Base-by-base conservation (phyloP, 805 yeast species). In the Komagataella populi region DNA sequence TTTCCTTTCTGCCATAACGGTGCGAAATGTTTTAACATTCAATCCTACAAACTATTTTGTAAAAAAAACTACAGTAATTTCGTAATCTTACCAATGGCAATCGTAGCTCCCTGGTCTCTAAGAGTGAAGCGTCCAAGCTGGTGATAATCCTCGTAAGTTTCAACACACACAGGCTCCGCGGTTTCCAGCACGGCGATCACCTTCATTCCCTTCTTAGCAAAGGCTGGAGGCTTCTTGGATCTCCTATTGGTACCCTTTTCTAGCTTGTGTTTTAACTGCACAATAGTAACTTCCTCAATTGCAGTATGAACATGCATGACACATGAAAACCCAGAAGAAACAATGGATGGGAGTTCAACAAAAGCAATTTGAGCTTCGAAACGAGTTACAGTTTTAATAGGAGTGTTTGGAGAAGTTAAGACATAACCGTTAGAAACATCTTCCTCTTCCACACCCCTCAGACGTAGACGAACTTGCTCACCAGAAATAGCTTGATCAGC, bases 271-370 rank as follows among this genome's bases (percentile, higher is more conserved):
- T 89, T 75, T 67, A 93, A 77, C 62, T 82, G 81, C 50, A 83
- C 75, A 64, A 93, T 80, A 23, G 77, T 76, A 50, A 93, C 96
- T 70, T 93, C 99, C 71, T 93, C 98, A 59, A 91, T 89, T 52
- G 98, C 98, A 49, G 98, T 88, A 73, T 93, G 99, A 60, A 93
- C 84, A 65, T 93, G 99, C 96, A 93, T 91, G 52, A 93, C 97
- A 78, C 98, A 93, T 12, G 96, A 82, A 74, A 82, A 93, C 52
- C 99, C 99, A 50, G 95, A 82, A 4, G 99, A 87, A 63, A 93
- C 74, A 63, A 93, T 93, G 17, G 96, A 85, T 71, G 87, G 89
- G 69, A 93, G 80, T 72, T 93, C 99, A 53, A 93, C 96, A 70
- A 93, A 87, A 52, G 97, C 98, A 57, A 93, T 80, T 70, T 91